Conservation (phyloP, 352 stramenopile species). For the Thalassiosira exigua region DNA sequence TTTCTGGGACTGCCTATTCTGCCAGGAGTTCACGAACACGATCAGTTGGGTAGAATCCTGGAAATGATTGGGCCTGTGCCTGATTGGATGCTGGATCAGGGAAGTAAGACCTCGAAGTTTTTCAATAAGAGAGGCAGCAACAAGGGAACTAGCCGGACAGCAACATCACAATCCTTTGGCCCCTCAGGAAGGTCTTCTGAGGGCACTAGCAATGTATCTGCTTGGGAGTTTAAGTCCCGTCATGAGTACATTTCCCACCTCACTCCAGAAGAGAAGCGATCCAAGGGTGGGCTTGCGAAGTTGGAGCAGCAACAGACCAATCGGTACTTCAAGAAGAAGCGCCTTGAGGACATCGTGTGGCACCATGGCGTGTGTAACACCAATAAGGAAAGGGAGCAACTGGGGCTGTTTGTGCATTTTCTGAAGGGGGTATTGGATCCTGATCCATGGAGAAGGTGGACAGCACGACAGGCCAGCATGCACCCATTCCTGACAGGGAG, state of each 20-base stretch:
- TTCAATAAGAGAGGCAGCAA: conserved; percentile 66
- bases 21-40: conserved; percentile 95
- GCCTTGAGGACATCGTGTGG: conserved; percentile 75
- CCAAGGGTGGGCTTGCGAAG: conserved; percentile 71
- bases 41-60: conserved; percentile 88
- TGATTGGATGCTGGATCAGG: conserved; percentile 86
- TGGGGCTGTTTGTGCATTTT: conserved; percentile 81
- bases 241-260: conserved; percentile 77
- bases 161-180: background rate
- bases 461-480: conserved; percentile 69
- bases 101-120: conserved; percentile 74
- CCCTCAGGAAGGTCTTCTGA: conserved; percentile 2
- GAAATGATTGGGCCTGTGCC: conserved; percentile 88
- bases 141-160: conserved; percentile 5
- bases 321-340: conserved; percentile 80
- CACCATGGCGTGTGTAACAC: conserved; percentile 64
- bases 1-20: conserved; percentile 95
- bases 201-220: conserved; percentile 12
- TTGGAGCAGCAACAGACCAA: conserved; percentile 79
- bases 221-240: conserved; percentile 73
- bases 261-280: conserved; percentile 70
- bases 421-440: conserved; percentile 78
- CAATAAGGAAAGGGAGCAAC: conserved; percentile 61
- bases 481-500: conserved; percentile 79
- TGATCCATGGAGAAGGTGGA: conserved; percentile 81